These are phyloP conservation scores for Cercospora brassicicola DNA, from an alignment of 2,329 filamentous ascomycete species.

Conservation along the genomic window DNA sequence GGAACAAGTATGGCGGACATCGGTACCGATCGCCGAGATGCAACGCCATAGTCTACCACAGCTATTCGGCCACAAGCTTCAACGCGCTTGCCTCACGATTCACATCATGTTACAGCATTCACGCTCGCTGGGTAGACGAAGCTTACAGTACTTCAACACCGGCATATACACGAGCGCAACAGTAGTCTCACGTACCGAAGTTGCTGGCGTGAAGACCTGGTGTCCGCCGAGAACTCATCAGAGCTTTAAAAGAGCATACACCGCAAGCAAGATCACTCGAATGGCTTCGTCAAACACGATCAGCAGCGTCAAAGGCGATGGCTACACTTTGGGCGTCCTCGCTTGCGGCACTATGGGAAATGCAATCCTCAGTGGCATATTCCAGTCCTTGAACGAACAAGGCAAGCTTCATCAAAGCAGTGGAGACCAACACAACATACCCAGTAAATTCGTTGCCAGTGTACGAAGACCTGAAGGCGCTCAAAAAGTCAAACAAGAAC, in stretches of 20 bases:
- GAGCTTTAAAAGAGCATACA: background rate
- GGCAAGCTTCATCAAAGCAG: conserved; percentile 25
- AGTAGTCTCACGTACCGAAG: background rate
- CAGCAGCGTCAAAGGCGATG: conserved; percentile 12
- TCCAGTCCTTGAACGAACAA: conserved; percentile 63
- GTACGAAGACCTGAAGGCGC: conserved; percentile 69
- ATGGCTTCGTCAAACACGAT: background rate
- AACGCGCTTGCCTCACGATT: too few relatives aligned
- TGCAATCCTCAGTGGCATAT: conserved; percentile 77
- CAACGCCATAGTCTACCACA: background rate
- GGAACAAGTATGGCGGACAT: background rate
- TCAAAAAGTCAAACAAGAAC: conserved; percentile 65
- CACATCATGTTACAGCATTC: background rate
- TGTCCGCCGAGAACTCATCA: background rate
- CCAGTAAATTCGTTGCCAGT: conserved; percentile 77
- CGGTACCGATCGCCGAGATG: background rate
- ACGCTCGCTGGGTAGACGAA: background rate
- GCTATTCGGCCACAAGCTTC: background rate
- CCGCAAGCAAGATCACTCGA: background rate
- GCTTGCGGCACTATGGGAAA: conserved; percentile 89
- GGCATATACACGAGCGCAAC: background rate
- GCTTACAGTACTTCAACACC: background rate
- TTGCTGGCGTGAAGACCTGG: background rate
- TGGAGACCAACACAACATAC: conserved; percentile 54
- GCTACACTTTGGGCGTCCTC: conserved; percentile 73